Base-by-base conservation (phyloP, 129 eudicot species). In the Escallonia rubra region DNA sequence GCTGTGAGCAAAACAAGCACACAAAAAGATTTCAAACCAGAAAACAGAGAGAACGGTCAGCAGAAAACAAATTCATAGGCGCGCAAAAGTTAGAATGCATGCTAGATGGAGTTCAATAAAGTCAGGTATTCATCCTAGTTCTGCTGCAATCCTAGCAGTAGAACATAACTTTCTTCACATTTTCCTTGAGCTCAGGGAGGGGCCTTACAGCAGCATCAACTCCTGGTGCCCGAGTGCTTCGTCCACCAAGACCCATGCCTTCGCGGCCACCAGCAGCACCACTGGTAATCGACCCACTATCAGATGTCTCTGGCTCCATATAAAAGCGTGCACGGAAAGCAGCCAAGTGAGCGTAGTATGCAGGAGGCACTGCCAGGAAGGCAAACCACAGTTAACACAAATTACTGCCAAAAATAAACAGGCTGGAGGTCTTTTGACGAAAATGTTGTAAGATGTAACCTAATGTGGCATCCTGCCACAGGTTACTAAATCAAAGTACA, bases 311-410 rank as follows among this genome's bases (percentile, higher is more conserved):
- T 1, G 97, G 90, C 61, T 90, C 97, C 96, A 90, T 85, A 79
- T 90, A 90, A 49, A 85, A 90, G n/a, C 97, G 78, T 11, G 97
- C 97, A 2, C 97, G 80, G 53, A 87, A 90, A 9, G 97, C 97
- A 48, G 97, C 97, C 23, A 90, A 74, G 74, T 90, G 97, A 3
- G 97, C 97, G 65, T 90, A 90, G 57, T 90, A 90, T 9, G 97
- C 97, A 0, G 97, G 97, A 16, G 97, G 97, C 44, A 90, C 97
- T 90, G 87, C 78, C 62, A 41, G n/a, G 42, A 14, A 59, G 2
- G 71, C 8, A 43, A 34, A 40, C n/a, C 38, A 15, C 7, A 9
- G 38, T 46, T 46, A 46, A 5, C 10, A 46, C 50, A 46, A 46
- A 9, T 46, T 46, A 46, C 6, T 46, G 6, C 50, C 10, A 46